These are phyloP conservation scores for Vaccinium myrtillus DNA, from an alignment of 148 eudicot species.

Conservation along the genomic window DNA sequence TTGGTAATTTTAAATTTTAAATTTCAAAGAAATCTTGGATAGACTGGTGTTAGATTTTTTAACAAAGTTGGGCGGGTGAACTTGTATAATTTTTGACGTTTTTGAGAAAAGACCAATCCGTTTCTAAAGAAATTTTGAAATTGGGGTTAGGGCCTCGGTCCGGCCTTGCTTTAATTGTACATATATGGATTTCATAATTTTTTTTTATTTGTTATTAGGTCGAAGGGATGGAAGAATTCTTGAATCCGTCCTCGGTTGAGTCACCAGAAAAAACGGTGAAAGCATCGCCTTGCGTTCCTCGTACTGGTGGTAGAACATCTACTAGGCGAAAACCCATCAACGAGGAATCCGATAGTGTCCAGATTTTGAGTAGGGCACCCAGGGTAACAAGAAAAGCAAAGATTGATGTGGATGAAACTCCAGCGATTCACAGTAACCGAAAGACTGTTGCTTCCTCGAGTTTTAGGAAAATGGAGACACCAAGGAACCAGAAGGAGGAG, in stretches of 20 bases:
- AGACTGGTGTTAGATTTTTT: too few species aligned
- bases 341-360: constrained; percentile 28
- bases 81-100: too few species aligned
- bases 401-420: constrained; percentile 20
- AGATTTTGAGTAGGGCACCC: constrained; percentile 31
- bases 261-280: constrained; percentile 49
- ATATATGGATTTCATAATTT: neutral
- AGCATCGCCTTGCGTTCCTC: constrained; percentile 29
- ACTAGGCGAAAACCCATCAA: constrained; percentile 26
- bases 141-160: too few species aligned
- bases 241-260: constrained; percentile 32
- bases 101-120: too few species aligned
- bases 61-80: too few species aligned
- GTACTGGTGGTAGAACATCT: constrained; percentile 31
- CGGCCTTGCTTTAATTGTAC: too few species aligned
- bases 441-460: constrained; percentile 19
- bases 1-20: too few species aligned
- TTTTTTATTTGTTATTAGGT: constrained; percentile 39
- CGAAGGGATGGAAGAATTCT: constrained; percentile 69
- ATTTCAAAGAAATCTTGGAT: too few species aligned
- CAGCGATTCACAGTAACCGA: constrained; percentile 16
- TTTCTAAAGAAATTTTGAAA: too few species aligned
- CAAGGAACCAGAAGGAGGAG: constrained; percentile 21
- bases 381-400: constrained; percentile 29
- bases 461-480: constrained; percentile 16